Evolutionary conservation across 805 yeast species (phyloP), one percentile per base, ranked within the genome.

Genomic region (Saturnispora serradocipensis): DNA sequence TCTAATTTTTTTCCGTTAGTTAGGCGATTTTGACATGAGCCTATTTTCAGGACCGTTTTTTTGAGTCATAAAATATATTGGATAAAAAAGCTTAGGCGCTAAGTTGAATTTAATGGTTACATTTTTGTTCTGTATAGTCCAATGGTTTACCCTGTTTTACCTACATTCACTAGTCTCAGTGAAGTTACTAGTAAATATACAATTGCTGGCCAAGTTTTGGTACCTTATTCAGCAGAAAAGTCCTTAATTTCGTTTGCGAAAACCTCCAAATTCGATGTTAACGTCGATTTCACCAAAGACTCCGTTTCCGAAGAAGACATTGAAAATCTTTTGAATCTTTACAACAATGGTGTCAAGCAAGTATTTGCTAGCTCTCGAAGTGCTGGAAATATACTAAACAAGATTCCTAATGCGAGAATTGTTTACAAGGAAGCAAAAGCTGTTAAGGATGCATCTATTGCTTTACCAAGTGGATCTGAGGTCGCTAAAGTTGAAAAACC

Each of bases 111-210:
- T 30, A 13, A 4, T 30, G 15, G 38, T 27, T 16, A 30, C 24
- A n/a, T n/a, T 30, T 32, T 45, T 25, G 16, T 30, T 16, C 4
- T 45, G 20, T 34, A 28, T 30, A 42, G 9, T 18, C 11, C 43
- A 53, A 67, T 68, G 72, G 61, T 61, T 36, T 67, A 63, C 50
- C 72, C 72, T 22, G 42, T 68, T 25, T 54, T 69, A 24, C 71
- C 72, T 16, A 57, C 56, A 28, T 59, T 58, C 42, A 10, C 55
- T 4, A 45, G 57, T 7, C 46, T 60, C 2, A 40, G 45, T 11
- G 57, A 53, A 28, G 53, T 56, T 3, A 46, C 51, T 13, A 30
- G 40, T 34, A 45, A 53, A 4, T 53, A 66, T 8, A 46, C 61
- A 5, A 59, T 66, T 10, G 63, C 63, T 7, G 69, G 68, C 20